These are phyloP conservation scores for Herpetospermum pedunculosum DNA, from an alignment of 306 rosid species.

Conservation along the genomic window DNA sequence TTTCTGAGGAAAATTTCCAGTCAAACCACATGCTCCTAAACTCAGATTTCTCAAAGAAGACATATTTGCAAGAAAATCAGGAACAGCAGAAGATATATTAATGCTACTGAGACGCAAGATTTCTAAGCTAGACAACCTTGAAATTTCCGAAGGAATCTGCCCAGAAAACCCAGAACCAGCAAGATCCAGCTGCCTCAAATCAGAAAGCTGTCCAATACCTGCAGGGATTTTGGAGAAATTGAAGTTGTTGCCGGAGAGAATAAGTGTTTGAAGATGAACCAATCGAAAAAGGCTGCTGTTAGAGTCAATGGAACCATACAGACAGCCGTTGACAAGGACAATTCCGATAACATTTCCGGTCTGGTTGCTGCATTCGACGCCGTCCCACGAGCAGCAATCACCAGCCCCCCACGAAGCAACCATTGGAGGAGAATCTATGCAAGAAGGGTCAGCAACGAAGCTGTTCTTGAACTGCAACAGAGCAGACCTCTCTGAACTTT, in stretches of 20 bases:
- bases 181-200: conserved; percentile 13
- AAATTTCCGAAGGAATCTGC: conserved; percentile 16
- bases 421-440: background rate
- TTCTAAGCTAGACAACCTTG: conserved; percentile 4
- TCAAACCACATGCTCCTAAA: background rate
- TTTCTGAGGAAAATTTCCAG: background rate
- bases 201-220: background rate
- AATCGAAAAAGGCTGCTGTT: conserved; percentile 4
- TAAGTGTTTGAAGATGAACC: conserved; percentile 14
- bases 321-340: background rate
- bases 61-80: background rate
- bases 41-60: background rate
- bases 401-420: background rate
- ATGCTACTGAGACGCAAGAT: background rate
- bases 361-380: background rate
- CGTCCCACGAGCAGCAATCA: background rate
- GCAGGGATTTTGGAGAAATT: conserved; percentile 14
- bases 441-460: background rate
- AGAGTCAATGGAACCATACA: background rate
- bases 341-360: background rate
- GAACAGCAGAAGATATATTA: conserved; percentile 1
- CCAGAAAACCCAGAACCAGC: background rate
- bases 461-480: background rate
- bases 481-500: background rate
- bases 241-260: conserved; percentile 17